Conservation (phyloP, 345 rosid species). For the Hypericum perforatum region DNA sequence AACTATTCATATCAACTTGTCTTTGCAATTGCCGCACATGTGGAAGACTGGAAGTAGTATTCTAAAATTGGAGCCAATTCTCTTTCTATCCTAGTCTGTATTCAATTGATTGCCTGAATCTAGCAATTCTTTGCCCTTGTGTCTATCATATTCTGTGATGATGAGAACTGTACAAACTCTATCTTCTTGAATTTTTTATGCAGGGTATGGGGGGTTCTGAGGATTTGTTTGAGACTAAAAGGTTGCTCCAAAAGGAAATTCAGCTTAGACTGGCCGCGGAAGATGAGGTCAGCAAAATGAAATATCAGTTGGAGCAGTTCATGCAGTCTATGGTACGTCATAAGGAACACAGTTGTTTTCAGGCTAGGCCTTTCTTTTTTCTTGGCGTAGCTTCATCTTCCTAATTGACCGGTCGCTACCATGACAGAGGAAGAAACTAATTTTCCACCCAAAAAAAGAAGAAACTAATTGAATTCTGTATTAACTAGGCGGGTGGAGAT, state of each 20-base stretch:
- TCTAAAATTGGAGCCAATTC: no score
- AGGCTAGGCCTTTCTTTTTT: neutral
- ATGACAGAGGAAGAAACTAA: no score
- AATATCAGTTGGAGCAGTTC: conserved; percentile 13
- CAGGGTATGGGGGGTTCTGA: conserved; percentile 17
- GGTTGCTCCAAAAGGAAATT: conserved; percentile 19
- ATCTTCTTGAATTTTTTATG: neutral
- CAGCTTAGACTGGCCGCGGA: conserved; percentile 21
- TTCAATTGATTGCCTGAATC: no score
- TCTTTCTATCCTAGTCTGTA: no score
- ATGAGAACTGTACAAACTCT: neutral
- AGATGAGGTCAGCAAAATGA: conserved; percentile 19
- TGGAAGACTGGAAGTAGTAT: no score
- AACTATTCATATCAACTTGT: no score
- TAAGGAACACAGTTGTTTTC: neutral
- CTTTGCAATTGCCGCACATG: no score
- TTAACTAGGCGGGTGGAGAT: conserved; percentile 25
- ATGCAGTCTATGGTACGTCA: conserved; percentile 15
- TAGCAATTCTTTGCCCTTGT: no score
- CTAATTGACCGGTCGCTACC: no score
- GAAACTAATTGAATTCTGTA: neutral
- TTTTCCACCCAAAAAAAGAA: no score
- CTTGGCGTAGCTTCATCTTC: conserved; percentile 1
- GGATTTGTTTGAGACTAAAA: conserved; percentile 16
- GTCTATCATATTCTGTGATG: no score